These are phyloP conservation scores for Priceomyces carsonii DNA, from an alignment of 805 yeast genomes.

Conservation along the genomic window DNA sequence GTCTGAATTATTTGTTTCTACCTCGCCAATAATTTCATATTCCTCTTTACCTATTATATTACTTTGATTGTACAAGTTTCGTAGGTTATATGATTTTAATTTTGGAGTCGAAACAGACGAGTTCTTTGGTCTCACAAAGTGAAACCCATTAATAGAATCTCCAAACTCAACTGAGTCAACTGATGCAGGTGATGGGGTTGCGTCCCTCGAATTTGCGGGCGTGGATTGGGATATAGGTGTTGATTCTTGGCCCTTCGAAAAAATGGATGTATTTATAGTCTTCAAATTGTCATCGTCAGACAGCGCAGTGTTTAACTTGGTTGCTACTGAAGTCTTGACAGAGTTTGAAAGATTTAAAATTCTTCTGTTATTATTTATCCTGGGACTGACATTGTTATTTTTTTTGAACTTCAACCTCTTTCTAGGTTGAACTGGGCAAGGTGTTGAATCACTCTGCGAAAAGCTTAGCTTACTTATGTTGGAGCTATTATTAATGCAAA, in stretches of 20 bases:
- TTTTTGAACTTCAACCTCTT: conserved; percentile 32
- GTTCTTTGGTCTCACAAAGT: conserved; percentile 35
- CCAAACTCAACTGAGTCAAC: conserved; percentile 32
- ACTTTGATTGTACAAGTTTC: conserved; percentile 25
- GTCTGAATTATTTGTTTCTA: conserved; percentile 19
- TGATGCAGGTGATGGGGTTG: conserved; percentile 22
- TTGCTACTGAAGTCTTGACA: conserved; percentile 25
- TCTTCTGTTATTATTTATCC: conserved; percentile 15
- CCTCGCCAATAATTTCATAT: conserved; percentile 31
- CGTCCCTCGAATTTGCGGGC: conserved; percentile 41
- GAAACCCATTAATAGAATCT: conserved; percentile 40
- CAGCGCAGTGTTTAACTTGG: conserved; percentile 17
- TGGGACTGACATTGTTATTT: conserved; percentile 9
- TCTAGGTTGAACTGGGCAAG: conserved; percentile 45
- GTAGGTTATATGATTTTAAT: conserved; percentile 15
- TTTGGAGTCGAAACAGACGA: conserved; percentile 1
- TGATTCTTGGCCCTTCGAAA: conserved; percentile 13
- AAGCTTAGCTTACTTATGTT: conserved; percentile 19
- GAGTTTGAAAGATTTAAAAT: conserved; percentile 35
- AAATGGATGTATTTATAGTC: conserved; percentile 7
- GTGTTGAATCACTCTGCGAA: conserved; percentile 42
- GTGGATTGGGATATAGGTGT: conserved; percentile 46
- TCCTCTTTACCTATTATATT: conserved; percentile 6
- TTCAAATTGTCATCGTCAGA: conserved; percentile 8
- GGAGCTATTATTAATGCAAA: conserved; percentile 7